Conservation (phyloP, 176 grass and related monocot species). For the Hsuehochloa calcarea region DNA sequence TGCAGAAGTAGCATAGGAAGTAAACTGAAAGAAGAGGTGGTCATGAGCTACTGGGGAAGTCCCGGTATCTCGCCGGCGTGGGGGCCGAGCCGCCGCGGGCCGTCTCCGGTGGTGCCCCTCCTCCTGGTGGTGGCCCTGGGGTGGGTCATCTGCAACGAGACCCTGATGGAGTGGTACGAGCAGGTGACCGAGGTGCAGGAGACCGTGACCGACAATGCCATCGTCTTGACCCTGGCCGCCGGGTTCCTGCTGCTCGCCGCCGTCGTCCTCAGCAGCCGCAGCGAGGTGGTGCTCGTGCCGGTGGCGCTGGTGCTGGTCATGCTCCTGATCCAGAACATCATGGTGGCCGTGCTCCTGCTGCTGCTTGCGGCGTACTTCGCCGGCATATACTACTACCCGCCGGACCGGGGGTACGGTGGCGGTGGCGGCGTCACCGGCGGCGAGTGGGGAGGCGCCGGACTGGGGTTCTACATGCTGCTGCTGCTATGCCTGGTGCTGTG, state of each 20-base stretch:
- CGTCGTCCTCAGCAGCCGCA: constrained; percentile 34
- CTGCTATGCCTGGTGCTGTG: constrained; percentile 56
- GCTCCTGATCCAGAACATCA: constrained; percentile 53
- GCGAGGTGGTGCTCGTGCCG: constrained; percentile 59
- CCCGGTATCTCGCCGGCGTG: constrained; percentile 8
- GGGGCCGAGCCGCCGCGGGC: constrained; percentile 27
- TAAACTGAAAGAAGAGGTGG: constrained; percentile 30
- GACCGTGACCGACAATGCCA: constrained; percentile 18
- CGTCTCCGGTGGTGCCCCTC: constrained; percentile 76
- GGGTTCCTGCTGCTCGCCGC: constrained; percentile 28
- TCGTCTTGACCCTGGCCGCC: constrained; percentile 36
- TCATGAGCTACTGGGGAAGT: constrained; percentile 44
- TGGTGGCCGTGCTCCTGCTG: constrained; percentile 38
- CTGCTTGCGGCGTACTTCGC: constrained; percentile 48
- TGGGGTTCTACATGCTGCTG: constrained; percentile 70
- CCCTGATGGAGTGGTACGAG: constrained; percentile 48
- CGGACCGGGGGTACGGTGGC: constrained; percentile 9
- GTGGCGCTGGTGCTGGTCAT: constrained; percentile 44
- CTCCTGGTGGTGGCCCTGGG: constrained; percentile 57
- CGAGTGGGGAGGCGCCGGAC: constrained; percentile 7
- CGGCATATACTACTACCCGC: constrained; percentile 49
- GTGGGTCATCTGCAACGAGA: constrained; percentile 60
- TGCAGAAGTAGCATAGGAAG: not conserved
- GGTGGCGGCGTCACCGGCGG: not conserved
- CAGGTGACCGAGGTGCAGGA: constrained; percentile 37